Base-by-base conservation (phyloP, 2,329 filamentous ascomycete genomes). In the Aspergillus sergii region DNA sequence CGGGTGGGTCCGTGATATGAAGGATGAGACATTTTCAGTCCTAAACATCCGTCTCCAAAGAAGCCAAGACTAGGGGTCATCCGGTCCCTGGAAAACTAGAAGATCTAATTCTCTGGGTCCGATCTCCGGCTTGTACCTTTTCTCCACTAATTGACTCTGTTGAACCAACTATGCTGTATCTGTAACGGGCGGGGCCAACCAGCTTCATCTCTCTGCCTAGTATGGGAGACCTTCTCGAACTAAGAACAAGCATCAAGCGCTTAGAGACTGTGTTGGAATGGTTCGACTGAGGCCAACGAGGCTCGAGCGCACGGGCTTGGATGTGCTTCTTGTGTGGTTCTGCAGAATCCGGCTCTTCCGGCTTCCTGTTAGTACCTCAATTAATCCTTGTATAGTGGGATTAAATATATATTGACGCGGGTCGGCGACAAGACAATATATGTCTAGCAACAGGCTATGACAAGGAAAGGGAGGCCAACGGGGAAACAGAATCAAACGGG, bases 371-470 rank as follows among this genome's bases (percentile, higher is more conserved):
- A 23, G 2, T 6, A n/a, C 36, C n/a, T 6, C 14, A 16, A 23
- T 69, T 78, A 41, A 41, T n/a, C 8, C 16, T n/a, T 10, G 4
- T 4, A 10, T 14, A 4, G 16, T 9, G 19, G 0, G 9, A 10
- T 10, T 41, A 1, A n/a, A n/a, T 10, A 6, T 8, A 10, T 41
- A 41, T 16, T 19, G 39, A 10, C 39, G 1, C 19, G 16, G 7
- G 16, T n/a, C 9, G 2, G 7, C 16, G 8, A n/a, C 3, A 19
- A 4, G 19, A 41, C 19, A n/a, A n/a, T 9, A 9, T n/a, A 2
- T n/a, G 16, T 41, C 19, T 4, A 41, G 4, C 7, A 10, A 41
- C 39, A 8, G 39, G 39, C 2, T 16, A 41, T 41, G 39, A 12
- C 16, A 0, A n/a, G 39, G 3, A 4, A 41, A 9, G 2, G 39